Percentiles rank a stretch among this genome's conserved stretches.
Conservation (phyloP, 495 filamentous ascomycete genomes). For the Neurospora sp. region DNA sequence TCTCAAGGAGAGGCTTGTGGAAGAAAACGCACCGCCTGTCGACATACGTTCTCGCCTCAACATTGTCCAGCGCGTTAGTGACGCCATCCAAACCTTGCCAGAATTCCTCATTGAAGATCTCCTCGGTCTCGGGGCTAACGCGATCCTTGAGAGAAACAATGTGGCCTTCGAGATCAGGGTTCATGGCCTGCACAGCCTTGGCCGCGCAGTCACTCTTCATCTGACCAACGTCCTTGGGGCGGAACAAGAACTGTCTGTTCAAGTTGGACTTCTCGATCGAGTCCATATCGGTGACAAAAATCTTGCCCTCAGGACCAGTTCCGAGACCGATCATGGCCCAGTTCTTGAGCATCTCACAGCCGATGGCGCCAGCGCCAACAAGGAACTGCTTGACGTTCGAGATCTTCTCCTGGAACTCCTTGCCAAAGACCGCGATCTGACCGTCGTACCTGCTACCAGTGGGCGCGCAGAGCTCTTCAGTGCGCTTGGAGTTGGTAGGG, state of each 20-base stretch:
- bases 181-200: constrained; percentile 82
- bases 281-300: constrained; percentile 94
- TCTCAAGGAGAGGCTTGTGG: constrained; percentile 92
- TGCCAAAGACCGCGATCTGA: constrained; percentile 93
- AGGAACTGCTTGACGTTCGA: constrained; percentile 83
- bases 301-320: constrained; percentile 77
- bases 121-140: constrained; percentile 85
- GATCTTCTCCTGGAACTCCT: constrained; percentile 88
- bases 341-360: constrained; percentile 98
- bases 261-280: constrained; percentile 98
- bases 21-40: constrained; percentile 98
- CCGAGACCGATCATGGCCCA: constrained; percentile 98
- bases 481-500: constrained; percentile 59
- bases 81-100: constrained; percentile 86
- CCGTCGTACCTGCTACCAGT: constrained; percentile 81
- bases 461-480: constrained; percentile 81
- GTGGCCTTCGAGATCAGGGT: constrained; percentile 78
- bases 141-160: constrained; percentile 80
- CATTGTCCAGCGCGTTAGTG: constrained; percentile 96
- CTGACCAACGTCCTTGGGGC: constrained; percentile 86
- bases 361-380: constrained; percentile 94
- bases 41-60: constrained; percentile 94
- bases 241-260: constrained; percentile 95
- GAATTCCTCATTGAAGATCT: constrained; percentile 91
- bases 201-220: constrained; percentile 96